Percentiles rank a stretch among this genome's conserved stretches.
These are phyloP conservation scores for Yarrowia deformans DNA, from an alignment of 805 yeast genomes.

Conservation along the genomic window DNA sequence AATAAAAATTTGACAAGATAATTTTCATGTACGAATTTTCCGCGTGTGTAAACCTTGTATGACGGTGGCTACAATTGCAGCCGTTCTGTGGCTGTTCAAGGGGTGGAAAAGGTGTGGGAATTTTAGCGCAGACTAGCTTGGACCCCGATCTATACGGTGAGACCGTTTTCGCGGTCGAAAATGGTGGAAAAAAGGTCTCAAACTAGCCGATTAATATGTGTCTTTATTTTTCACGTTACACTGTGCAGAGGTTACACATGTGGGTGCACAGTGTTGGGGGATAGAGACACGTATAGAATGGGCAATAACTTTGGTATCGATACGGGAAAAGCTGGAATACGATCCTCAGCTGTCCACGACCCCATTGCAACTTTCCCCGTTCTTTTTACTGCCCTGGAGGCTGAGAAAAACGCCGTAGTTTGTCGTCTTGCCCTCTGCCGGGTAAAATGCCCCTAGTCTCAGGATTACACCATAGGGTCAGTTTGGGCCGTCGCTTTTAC, in stretches of 20 bases:
- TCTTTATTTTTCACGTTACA: not conserved
- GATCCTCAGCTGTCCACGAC: not conserved
- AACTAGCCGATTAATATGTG: not conserved
- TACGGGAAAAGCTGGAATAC: not conserved
- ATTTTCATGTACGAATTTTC: no score
- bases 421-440: not conserved
- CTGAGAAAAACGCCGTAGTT: not conserved
- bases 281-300: not conserved
- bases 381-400: not conserved
- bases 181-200: not conserved
- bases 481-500: not conserved
- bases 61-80: no score
- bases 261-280: not conserved
- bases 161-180: not conserved
- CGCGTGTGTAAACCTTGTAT: no score
- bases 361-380: not conserved
- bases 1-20: no score
- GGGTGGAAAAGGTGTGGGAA: not conserved
- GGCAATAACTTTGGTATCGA: not conserved
- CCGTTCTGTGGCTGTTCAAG: not conserved
- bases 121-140: not conserved
- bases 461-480: constrained; percentile 1
- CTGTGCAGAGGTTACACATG: not conserved
- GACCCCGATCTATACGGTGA: not conserved
- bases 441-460: constrained; percentile 25